Percentiles rank a stretch among this genome's conserved stretches.
Evolutionary conservation across 2,329 filamentous ascomycete genomes (phyloP).

Genomic region (Apiospora koreana): DNA sequence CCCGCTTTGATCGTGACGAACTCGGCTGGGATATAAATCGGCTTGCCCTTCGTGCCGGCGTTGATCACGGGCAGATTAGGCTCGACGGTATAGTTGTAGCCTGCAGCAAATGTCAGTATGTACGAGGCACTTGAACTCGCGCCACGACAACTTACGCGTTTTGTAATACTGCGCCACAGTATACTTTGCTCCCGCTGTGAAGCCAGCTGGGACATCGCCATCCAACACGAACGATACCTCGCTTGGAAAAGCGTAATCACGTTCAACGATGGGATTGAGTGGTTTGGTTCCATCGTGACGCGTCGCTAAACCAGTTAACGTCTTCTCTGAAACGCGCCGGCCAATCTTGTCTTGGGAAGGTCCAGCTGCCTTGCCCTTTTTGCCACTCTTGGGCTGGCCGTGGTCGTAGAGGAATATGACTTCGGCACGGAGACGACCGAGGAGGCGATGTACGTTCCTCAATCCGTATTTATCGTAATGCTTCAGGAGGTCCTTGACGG

Average conservation of each 20-base stretch:
- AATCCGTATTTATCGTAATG: slow-evolving; percentile 9
- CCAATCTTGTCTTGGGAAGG: slow-evolving; percentile 10
- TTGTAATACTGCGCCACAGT: slow-evolving; percentile 33
- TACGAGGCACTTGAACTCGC: too few species aligned
- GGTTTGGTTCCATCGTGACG: slow-evolving; percentile 32
- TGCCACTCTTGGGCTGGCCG: slow-evolving; percentile 20
- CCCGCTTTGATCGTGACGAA: slow-evolving; percentile 64
- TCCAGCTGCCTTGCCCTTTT: slow-evolving; percentile 16
- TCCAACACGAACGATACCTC: slow-evolving; percentile 35
- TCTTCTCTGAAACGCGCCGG: slow-evolving; percentile 22
- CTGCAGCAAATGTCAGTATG: slow-evolving; percentile 17
- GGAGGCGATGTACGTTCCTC: slow-evolving; percentile 14
- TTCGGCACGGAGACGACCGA: slow-evolving; percentile 23
- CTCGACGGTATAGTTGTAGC: slow-evolving; percentile 30
- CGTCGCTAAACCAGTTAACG: slow-evolving; percentile 29
- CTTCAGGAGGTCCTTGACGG: slow-evolving; percentile 36
- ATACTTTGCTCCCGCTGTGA: slow-evolving; percentile 27
- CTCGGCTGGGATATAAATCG: slow-evolving; percentile 68
- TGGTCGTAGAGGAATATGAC: slow-evolving; percentile 21
- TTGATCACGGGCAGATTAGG: slow-evolving; percentile 63
- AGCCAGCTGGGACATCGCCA: slow-evolving; percentile 25
- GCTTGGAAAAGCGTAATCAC: slow-evolving; percentile 22
- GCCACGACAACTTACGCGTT: not conserved
- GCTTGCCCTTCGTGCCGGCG: slow-evolving; percentile 56
- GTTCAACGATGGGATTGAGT: slow-evolving; percentile 25